phyloP scores from a whole-genome alignment of 768 basidiomycete genomes.

The Xanthoconium purpureum region DNA sequence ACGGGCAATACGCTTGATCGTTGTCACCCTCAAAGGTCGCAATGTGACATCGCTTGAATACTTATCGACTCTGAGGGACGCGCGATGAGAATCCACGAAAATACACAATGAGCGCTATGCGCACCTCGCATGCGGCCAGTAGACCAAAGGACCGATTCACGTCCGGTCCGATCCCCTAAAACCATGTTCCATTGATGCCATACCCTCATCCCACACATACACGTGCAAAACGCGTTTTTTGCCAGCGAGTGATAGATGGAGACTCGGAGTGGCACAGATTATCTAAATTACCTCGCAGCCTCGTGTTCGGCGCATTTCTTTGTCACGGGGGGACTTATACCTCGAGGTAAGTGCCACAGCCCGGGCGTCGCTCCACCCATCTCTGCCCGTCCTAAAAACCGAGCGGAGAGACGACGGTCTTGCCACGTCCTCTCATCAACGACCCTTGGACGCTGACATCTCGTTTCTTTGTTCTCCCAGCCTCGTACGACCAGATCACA shows the following conservation, averaged over 20 bases:
- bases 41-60: not conserved
- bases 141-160: not conserved
- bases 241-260: slow-evolving; percentile 15
- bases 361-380: not conserved
- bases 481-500: slow-evolving; percentile 1
- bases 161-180: slow-evolving; percentile 6
- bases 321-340: slow-evolving; percentile 11
- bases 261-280: slow-evolving; percentile 17
- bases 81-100: not conserved
- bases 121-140: too few species aligned
- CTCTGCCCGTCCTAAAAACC: not conserved
- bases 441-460: not conserved
- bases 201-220: slow-evolving; percentile 5
- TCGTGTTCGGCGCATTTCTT: slow-evolving; percentile 25
- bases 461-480: not conserved
- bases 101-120: too few species aligned
- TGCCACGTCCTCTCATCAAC: not conserved
- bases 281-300: slow-evolving; percentile 28
- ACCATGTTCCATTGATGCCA: not conserved
- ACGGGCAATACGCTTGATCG: not conserved
- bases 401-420: not conserved
- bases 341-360: slow-evolving; percentile 6
- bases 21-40: not conserved
- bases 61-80: not conserved
- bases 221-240: slow-evolving; percentile 24